Evolutionary conservation across 2,329 filamentous ascomycete species (phyloP), one percentile per base, ranked within the genome.

Genomic region (Zelopaecilomyces penicillatus): DNA sequence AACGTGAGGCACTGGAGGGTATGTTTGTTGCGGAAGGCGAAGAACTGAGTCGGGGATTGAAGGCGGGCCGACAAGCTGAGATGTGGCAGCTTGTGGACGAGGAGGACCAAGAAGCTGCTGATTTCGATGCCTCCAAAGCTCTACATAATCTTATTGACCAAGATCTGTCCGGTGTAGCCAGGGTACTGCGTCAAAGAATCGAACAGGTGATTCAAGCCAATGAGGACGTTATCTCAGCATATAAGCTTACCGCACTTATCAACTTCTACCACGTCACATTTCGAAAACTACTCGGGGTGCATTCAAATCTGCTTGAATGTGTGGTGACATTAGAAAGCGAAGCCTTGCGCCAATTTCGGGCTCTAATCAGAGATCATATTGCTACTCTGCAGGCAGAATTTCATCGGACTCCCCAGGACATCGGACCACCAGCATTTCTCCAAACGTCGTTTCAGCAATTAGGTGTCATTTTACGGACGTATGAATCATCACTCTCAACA

Each of bases 201-300:
- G 90, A 96, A 62, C 86, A 97, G 56, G 86, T 95, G 19, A 84
- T 97, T 11, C 89, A 95, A 56, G 86, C 85, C 49, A 91, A 95
- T 60, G 90, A 96, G 54, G 90, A 97, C 47, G 84, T 84, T 1
- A 87, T 94, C 19, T 70, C 89, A 40, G 83, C 88, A 31, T 98
- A 95, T 69, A 93, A 89, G 61, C 80, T 97, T 35, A 83, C 87
- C 8, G 96, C 95, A 55, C 71, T 98, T 2, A 74, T 97, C 36
- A 82, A 80, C 35, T 98, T 98, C 65, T 98, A 98, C 66, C 82
- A 80, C 30, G 74, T 80, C 50, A 96, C 90, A 1, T 96, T 97
- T 60, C 69, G 80, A 11, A 91, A 85, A 54, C 72, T 97, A 1
- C 71, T 97, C 1, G 84, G 86, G 2, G 55, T 73, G 2, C 73